Conservation (phyloP, 2,329 filamentous ascomycete genomes). For the Dothistroma septosporum region DNA sequence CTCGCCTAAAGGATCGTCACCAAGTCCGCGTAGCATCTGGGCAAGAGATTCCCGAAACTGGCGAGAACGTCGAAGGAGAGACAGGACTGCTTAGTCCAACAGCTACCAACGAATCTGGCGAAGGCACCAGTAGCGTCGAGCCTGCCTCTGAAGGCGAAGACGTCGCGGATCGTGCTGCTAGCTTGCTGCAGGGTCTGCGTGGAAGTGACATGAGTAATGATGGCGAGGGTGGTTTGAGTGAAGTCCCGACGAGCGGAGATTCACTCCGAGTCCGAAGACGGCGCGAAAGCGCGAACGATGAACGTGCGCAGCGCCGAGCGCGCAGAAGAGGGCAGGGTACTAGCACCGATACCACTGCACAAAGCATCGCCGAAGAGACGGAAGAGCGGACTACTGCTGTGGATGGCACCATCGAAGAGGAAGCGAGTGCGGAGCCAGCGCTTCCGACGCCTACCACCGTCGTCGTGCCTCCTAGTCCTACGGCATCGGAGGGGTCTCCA, state of each 20-base stretch:
- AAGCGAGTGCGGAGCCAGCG: conserved; percentile 1
- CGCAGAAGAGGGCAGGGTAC: conserved; percentile 39
- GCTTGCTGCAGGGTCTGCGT: conserved; percentile 77
- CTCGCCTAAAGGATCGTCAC: conserved; percentile 83
- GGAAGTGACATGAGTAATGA: conserved; percentile 58
- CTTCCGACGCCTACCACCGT: conserved; percentile 22
- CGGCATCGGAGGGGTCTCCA: conserved; percentile 8
- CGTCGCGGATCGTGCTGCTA: conserved; percentile 78
- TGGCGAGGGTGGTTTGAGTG: conserved; percentile 48
- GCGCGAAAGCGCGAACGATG: conserved; percentile 74
- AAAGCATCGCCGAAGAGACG: conserved; percentile 24
- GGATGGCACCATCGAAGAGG: background rate
- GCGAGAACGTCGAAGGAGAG: conserved; percentile 32
- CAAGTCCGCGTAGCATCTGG: conserved; percentile 86
- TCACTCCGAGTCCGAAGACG: conserved; percentile 56
- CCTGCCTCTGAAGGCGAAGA: conserved; percentile 56
- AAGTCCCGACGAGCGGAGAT: conserved; percentile 24
- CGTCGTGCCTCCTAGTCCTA: conserved; percentile 33
- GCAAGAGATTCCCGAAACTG: conserved; percentile 73
- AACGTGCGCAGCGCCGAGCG: conserved; percentile 63
- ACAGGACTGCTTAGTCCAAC: conserved; percentile 29
- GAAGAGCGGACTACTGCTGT: conserved; percentile 4
- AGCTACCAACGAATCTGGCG: conserved; percentile 23
- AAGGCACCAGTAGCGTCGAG: conserved; percentile 26
- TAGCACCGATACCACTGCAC: conserved; percentile 33